Conservation (phyloP, 768 basidiomycete species). For the Lepiota brunneoincarnata region DNA sequence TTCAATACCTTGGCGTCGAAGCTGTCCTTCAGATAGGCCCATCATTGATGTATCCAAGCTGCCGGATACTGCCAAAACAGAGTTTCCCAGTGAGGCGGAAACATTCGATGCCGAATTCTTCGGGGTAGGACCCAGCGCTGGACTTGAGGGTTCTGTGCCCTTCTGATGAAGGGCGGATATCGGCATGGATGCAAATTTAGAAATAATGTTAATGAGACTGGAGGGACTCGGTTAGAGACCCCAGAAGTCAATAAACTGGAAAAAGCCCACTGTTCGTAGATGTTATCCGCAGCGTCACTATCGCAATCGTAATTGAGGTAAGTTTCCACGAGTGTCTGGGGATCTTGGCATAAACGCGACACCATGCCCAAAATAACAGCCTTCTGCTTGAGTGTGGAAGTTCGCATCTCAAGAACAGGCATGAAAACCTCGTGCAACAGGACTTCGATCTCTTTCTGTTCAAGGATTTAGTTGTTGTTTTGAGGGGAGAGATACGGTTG, state of each 20-base stretch:
- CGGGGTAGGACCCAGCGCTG: slow-evolving; percentile 51
- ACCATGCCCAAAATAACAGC: slow-evolving; percentile 88
- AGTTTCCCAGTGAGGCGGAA: slow-evolving; percentile 53
- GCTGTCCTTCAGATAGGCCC: slow-evolving; percentile 77
- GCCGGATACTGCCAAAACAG: slow-evolving; percentile 62
- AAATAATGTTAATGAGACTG: slow-evolving; percentile 93
- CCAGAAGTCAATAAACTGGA: not conserved
- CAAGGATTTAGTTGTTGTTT: slow-evolving; percentile 1
- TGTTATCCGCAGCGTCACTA: slow-evolving; percentile 90
- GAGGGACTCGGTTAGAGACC: not conserved
- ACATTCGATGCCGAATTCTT: slow-evolving; percentile 33
- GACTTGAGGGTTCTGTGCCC: slow-evolving; percentile 56
- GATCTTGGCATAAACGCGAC: slow-evolving; percentile 87
- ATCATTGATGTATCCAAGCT: slow-evolving; percentile 65
- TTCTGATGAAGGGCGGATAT: slow-evolving; percentile 47
- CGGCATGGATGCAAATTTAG: slow-evolving; percentile 76
- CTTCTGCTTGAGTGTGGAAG: slow-evolving; percentile 93
- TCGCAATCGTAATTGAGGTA: slow-evolving; percentile 99
- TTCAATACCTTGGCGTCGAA: slow-evolving; percentile 92
- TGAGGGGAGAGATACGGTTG: slow-evolving; percentile 10
- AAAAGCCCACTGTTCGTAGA: slow-evolving; percentile 86
- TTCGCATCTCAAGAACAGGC: slow-evolving; percentile 97
- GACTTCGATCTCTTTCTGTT: slow-evolving; percentile 98
- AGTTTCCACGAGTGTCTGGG: slow-evolving; percentile 95
- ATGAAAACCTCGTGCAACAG: slow-evolving; percentile 98